These are phyloP conservation scores for Citrus sinensis DNA, from an alignment of 345 rosid genomes.

Conservation along the genomic window DVS_A1.0 CM039162.1:10340001-10340500, in stretches of 20 bases:
- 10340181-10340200: constrained; percentile 98
- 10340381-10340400: not conserved
- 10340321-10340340: not conserved
- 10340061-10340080: not conserved
- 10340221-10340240: constrained; percentile 90
- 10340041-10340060: not conserved
- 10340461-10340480: not conserved
- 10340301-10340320: not conserved
- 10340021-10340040: not conserved
- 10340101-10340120: constrained; percentile 94
- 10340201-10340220: constrained; percentile 77
- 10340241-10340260: constrained; percentile 95
- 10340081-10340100: constrained; percentile 69
- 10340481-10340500: too few species aligned
- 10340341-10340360: not conserved
- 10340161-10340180: constrained; percentile 94
- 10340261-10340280: constrained; percentile 28
- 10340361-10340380: not conserved
- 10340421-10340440: not conserved
- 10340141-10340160: constrained; percentile 89
- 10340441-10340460: not conserved
- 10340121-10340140: constrained; percentile 91
- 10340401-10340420: not conserved
- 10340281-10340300: not conserved
- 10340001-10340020: not conserved